Conservation (phyloP, 495 filamentous ascomycete species). For the Penicillium pancosmium region DNA sequence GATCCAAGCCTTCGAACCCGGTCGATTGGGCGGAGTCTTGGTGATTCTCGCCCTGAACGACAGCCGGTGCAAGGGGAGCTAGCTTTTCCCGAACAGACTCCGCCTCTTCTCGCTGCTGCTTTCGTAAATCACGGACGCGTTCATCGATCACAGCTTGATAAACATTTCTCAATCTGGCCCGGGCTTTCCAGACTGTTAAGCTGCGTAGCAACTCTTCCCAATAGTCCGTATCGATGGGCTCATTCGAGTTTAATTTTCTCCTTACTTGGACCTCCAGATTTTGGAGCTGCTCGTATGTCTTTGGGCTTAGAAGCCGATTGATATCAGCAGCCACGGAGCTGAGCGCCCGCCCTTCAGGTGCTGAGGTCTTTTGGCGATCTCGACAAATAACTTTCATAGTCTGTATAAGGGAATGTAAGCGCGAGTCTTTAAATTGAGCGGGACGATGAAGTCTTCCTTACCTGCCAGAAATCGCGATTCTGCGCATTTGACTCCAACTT, state of each 20-base stretch:
- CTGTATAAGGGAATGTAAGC: conserved; percentile 31
- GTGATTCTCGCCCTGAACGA: conserved; percentile 11
- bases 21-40: conserved; percentile 10
- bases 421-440: conserved; percentile 14
- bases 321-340: conserved; percentile 85
- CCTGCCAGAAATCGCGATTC: conserved; percentile 88
- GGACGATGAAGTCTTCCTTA: conserved; percentile 31
- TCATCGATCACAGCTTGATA: conserved; percentile 77
- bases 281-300: conserved; percentile 84
- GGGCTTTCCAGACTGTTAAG: conserved; percentile 86
- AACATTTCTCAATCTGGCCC: conserved; percentile 79
- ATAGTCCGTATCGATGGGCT: conserved; percentile 94
- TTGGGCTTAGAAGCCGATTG: conserved; percentile 81
- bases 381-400: conserved; percentile 84
- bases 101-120: conserved; percentile 73
- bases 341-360: conserved; percentile 71
- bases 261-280: conserved; percentile 82
- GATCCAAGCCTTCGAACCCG: conserved; percentile 57
- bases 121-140: conserved; percentile 65
- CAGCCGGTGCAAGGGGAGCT: conserved; percentile 42
- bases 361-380: conserved; percentile 70
- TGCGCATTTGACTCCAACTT: conserved; percentile 74
- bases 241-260: conserved; percentile 80
- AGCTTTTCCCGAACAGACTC: conserved; percentile 60
- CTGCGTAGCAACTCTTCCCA: conserved; percentile 92